Base-by-base conservation (phyloP, 2,329 filamentous ascomycete species). In the Curvularia lunata region DNA sequence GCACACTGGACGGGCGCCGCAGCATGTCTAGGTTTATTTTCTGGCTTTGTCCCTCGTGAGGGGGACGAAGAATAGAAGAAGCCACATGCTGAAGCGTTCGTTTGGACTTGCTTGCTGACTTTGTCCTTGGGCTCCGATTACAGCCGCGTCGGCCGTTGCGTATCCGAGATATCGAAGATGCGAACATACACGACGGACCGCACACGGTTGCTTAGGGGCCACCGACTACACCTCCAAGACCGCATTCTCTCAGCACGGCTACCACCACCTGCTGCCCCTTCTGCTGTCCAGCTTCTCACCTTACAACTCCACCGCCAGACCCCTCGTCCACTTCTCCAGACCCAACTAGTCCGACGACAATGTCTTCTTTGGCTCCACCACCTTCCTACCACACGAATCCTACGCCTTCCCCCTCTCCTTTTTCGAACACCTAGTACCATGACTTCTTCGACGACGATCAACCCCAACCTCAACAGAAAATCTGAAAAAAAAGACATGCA, bases 21-120 rank as follows among this genome's bases (percentile, higher is more conserved):
- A 56, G 65, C 69, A 70, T 57, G 65, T 65, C 58, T 71, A 69
- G 59, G 55, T 61, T 47, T 18, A 16, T 28, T 32, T 12, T 47
- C n/a, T 58, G 32, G 13, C 38, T 9, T 3, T 43, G 30, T 10
- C n/a, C 21, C 19, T 30, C 5, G 9, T 16, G 37, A 8, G 21
- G 18, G 12, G 13, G 13, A 37, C 1, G n/a, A 9, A 7, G 49
- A 28, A n/a, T 28, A 10, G 16, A 10, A 19, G 38, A n/a, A 10
- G 25, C 18, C 8, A 27, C 7, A 7, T 9, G 19, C 13, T 42
- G 19, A 28, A 6, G 27, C 6, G 27, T 8, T 4, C 23, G 23
- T 30, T 30, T 30, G 27, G 9, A 30, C 27, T 30, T 30, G 12
- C 10, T n/a, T 53, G 50, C 62, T 65, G 30, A 64, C 52, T 34